phyloP scores from a whole-genome alignment of 176 grass and related monocot genomes.

The Musa beccarii region DNA sequence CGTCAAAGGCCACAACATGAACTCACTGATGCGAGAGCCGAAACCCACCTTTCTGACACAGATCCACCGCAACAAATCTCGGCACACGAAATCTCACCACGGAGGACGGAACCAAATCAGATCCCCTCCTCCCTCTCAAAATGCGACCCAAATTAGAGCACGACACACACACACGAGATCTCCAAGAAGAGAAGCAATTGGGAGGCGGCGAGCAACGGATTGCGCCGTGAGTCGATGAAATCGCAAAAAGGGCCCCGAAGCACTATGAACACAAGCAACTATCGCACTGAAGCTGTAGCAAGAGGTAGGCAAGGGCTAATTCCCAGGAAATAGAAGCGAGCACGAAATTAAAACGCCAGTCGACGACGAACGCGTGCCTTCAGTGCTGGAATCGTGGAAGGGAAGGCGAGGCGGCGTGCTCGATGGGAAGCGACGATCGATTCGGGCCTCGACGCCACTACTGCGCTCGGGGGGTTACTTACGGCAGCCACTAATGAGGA shows the following conservation, averaged over 20 bases:
- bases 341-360: neutral
- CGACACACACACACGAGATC: neutral
- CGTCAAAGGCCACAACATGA: neutral
- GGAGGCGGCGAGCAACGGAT: neutral
- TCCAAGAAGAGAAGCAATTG: neutral
- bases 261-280: neutral
- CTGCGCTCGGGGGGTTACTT: too few relatives aligned
- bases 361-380: neutral
- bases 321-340: neutral
- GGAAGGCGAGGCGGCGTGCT: neutral
- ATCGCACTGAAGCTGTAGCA: neutral
- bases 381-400: neutral
- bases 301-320: neutral
- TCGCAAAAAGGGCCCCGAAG: too few relatives aligned
- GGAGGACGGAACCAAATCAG: slow-evolving; percentile 3
- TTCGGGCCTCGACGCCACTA: too few relatives aligned
- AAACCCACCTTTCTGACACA: neutral
- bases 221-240: too few relatives aligned
- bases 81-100: neutral
- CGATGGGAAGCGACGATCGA: neutral
- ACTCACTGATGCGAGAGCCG: neutral
- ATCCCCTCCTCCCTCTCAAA: slow-evolving; percentile 12
- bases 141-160: neutral
- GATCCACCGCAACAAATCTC: neutral
- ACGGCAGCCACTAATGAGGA: too few relatives aligned